A percentile compares a stretch with the other conserved stretches of the same genome.
Conservation (phyloP, 1,139 yeast species). For the Tardiomyces depauwii region DNA sequence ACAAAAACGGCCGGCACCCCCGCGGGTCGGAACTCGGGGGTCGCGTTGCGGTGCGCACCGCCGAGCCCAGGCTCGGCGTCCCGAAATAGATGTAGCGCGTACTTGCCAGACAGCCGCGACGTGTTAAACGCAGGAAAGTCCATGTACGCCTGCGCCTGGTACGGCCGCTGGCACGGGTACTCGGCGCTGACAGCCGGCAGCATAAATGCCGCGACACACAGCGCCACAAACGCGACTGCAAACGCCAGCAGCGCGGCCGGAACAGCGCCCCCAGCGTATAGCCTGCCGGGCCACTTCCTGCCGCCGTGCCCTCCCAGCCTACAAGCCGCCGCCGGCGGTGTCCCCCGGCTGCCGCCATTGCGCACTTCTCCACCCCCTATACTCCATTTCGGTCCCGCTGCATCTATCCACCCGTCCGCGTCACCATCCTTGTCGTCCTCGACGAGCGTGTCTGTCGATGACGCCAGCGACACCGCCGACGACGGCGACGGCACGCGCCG, state of each 20-base stretch:
- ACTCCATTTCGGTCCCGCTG: neutral
- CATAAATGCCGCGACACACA: conserved; percentile 3
- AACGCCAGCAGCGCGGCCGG: neutral
- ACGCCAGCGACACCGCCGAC: neutral
- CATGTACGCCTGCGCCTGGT: conserved; percentile 54
- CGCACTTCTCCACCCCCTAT: neutral
- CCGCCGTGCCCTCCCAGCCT: no score
- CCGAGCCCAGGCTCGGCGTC: neutral
- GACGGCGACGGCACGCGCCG: neutral
- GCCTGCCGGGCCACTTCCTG: no score
- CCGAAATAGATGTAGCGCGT: conserved; percentile 59
- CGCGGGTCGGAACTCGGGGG: neutral
- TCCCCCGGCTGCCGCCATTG: neutral
- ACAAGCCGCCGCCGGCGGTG: no score
- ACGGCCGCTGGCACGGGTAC: conserved; percentile 3
- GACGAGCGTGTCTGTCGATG: neutral
- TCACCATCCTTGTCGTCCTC: neutral
- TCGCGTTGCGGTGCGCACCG: neutral
- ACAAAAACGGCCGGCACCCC: conserved; percentile 67
- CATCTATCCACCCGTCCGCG: neutral
- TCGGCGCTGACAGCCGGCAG: conserved; percentile 7
- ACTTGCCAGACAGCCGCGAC: conserved; percentile 54
- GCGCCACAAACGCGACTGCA: conserved; percentile 2
- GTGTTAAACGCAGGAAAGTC: conserved; percentile 56
- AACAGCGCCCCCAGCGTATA: neutral